A percentile compares a stretch with the other conserved stretches of the same genome.
Conservation (phyloP, 176 grass and related monocot species). For the Pontederia paniculata region DNA sequence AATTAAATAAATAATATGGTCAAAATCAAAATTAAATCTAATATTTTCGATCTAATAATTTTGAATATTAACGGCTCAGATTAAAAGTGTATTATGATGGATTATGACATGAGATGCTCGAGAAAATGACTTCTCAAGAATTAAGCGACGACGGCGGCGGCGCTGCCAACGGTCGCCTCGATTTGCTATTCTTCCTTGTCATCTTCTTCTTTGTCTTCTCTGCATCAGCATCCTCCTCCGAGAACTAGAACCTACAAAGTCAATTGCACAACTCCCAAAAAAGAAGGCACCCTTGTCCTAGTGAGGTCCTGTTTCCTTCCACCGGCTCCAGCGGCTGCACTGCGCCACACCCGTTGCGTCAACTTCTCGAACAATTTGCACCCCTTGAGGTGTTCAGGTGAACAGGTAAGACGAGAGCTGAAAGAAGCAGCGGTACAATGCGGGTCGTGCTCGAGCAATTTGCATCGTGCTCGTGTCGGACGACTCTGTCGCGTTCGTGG, state of each 20-base stretch:
- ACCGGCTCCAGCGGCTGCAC: neutral
- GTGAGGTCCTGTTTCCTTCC: neutral
- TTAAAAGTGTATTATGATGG: no score
- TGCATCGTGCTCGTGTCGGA: slow-evolving; percentile 64
- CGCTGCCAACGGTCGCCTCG: slow-evolving; percentile 16
- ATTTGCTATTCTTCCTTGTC: slow-evolving; percentile 14
- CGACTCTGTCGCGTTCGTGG: slow-evolving; percentile 63
- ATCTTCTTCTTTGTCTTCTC: neutral
- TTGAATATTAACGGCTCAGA: no score
- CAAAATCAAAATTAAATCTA: no score
- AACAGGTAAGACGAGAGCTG: slow-evolving; percentile 76
- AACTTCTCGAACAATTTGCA: neutral
- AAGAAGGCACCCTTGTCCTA: slow-evolving; percentile 35
- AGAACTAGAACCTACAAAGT: slow-evolving; percentile 35
- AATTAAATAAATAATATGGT: no score
- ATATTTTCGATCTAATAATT: no score
- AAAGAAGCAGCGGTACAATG: slow-evolving; percentile 90
- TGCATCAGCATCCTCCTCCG: neutral
- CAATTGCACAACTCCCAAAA: slow-evolving; percentile 65
- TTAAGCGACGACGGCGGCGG: slow-evolving; percentile 2
- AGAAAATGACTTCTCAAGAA: no score
- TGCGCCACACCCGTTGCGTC: neutral
- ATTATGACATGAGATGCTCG: no score
- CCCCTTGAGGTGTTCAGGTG: slow-evolving; percentile 25
- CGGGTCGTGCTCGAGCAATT: slow-evolving; percentile 61